These are phyloP conservation scores for Luffa aegyptiaca DNA, from an alignment of 306 rosid genomes.

Conservation along the genomic window DNA sequence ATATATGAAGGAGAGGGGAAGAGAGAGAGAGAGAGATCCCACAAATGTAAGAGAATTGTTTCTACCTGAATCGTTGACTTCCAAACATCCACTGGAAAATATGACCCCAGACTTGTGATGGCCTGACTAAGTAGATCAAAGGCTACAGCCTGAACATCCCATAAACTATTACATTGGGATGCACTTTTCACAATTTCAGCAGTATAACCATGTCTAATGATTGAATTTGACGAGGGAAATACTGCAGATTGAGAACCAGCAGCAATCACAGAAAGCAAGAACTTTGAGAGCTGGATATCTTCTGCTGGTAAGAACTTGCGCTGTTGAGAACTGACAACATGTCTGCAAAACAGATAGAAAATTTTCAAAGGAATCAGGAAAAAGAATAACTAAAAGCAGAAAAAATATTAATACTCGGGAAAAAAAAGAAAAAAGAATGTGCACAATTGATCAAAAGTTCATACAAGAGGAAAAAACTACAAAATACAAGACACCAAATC, in stretches of 20 bases:
- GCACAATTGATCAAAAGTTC: background rate
- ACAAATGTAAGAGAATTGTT: slow-evolving; percentile 1
- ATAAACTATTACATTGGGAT: slow-evolving; percentile 31
- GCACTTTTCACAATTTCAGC: slow-evolving; percentile 26
- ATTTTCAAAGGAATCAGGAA: background rate
- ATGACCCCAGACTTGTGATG: slow-evolving; percentile 54
- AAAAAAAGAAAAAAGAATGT: background rate
- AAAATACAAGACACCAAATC: background rate
- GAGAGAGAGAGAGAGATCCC: background rate
- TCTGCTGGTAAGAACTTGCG: slow-evolving; percentile 41
- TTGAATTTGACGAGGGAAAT: slow-evolving; percentile 20
- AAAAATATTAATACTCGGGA: background rate
- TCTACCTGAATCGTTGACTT: slow-evolving; percentile 62
- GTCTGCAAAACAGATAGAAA: slow-evolving; percentile 29
- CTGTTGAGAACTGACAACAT: slow-evolving; percentile 28
- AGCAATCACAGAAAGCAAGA: slow-evolving; percentile 54
- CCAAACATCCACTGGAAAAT: slow-evolving; percentile 59
- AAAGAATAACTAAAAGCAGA: background rate
- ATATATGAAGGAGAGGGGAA: background rate
- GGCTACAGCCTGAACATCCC: slow-evolving; percentile 61
- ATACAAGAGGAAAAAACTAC: background rate
- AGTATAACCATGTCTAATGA: slow-evolving; percentile 21
- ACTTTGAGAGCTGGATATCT: slow-evolving; percentile 48
- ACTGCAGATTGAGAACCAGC: slow-evolving; percentile 33
- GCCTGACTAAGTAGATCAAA: slow-evolving; percentile 61